Base-by-base conservation (phyloP, 257 asterid genomes). In the Salvia miltiorrhiza region DNA sequence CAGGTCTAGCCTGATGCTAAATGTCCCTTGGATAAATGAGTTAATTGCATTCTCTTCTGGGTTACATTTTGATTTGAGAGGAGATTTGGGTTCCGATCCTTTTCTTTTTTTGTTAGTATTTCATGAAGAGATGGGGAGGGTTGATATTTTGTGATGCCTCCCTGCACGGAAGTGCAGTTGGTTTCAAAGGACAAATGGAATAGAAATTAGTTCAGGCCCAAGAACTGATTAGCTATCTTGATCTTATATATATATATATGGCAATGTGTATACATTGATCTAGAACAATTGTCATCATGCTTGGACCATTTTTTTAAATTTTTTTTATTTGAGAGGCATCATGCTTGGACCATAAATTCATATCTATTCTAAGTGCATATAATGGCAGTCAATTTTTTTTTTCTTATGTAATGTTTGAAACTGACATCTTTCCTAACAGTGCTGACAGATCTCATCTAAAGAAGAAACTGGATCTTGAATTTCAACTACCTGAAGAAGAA, bases 361-460 rank as follows among this genome's bases (percentile, higher is more conserved):
- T 40, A 12, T 47, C 24, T 30, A 9, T 55, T 7, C 47, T 28
- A 7, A 30, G 24, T 11, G 39, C 39, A 37, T 33, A 2, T 21
- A 33, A 54, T 45, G 30, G 24, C 32, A 45, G 40, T 13, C 41
- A n/a, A 17, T 19, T 37, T 40, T 3, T 50, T 23, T 8, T 57
- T 5, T 53, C 32, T 52, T 2, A 30, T 52, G 13, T 33, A 55
- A 66, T 17, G 47, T 30, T 50, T 49, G 40, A 30, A 47, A 47
- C 33, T 66, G 47, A 55, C 57, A 21, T 71, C 40, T 48, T 66
- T 48, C 71, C 24, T 43, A 67, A 63, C 92, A 94, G 99, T 68
- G 97, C 97, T 76, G 99, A 93, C 83, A 87, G 91, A 75, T 82
- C 96, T 7, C 97, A 93, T 82, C 82, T 94, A 44, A 91, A 94